Base-by-base conservation (phyloP, 2,329 filamentous ascomycete species). In the Aureobasidium lini region DNA sequence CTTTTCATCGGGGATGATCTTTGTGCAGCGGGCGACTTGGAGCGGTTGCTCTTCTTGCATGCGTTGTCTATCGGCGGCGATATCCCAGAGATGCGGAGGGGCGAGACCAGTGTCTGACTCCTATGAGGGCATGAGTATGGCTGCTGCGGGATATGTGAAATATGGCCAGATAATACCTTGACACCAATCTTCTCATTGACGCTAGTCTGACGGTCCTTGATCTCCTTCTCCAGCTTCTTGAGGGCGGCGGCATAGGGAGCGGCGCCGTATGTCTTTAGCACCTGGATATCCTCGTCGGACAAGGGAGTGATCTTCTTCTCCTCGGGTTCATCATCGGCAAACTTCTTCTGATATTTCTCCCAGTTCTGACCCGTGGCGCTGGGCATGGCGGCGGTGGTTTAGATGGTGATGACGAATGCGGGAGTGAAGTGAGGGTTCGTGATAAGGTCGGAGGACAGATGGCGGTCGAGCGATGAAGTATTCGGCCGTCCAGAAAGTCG, bases 221-320 rank as follows among this genome's bases (percentile, higher is more conserved):
- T 97, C 78, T 96, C 89, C 76, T 97, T 95, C 78, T 99, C 94
- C 64, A 99, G 88, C 79, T 94, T 95, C 84, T 96, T 96, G 71
- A 99, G 80, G 62, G 90, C 88, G 49, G 90, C 87, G 66, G 90
- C 93, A 71, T 99, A 99, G 34, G 94, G 94, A 61, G 94, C 94
- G 37, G 93, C 92, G 69, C 95, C 95, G 76, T 99, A 63, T 63
- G 94, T 99, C 81, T 97, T 99, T 68, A 99, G 85, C 66, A 99
- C 94, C 79, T 96, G 92, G 70, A 99, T 99, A 80, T 99, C 94
- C 31, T 97, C 94, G 79, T 97, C 94, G 67, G 92, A 88, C 64
- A 99, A 81, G 66, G 94, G 94, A 62, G 91, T 93, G 73, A 99
- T 99, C 85, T 99, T 99, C 87, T 99, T 99, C 83, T 99, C 94